Evolutionary conservation across 805 yeast genomes (phyloP).

Genomic region (Sporopachydermia lactativora): DNA sequence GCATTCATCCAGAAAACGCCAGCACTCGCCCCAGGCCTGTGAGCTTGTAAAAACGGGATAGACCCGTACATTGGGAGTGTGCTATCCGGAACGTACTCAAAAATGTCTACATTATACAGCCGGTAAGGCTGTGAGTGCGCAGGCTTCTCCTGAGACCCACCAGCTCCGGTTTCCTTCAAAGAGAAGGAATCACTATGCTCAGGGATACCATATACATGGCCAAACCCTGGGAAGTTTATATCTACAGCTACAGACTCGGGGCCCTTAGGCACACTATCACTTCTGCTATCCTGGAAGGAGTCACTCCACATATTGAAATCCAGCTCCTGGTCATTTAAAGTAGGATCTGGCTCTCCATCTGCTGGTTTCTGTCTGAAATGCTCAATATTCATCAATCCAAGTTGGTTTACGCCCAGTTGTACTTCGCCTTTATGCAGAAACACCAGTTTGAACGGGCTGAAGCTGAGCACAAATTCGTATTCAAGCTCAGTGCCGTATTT

Average conservation of each 20-base stretch:
- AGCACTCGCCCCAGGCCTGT: conserved; percentile 38
- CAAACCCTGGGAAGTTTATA: conserved; percentile 43
- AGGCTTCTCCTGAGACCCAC: conserved; percentile 15
- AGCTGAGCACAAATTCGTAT: conserved; percentile 29
- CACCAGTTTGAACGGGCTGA: conserved; percentile 35
- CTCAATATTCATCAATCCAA: conserved; percentile 65
- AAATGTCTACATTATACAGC: conserved; percentile 84
- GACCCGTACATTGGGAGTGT: conserved; percentile 90
- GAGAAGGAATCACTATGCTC: conserved; percentile 83
- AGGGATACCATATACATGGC: conserved; percentile 83
- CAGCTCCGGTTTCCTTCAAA: conserved; percentile 48
- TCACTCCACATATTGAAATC: conserved; percentile 59
- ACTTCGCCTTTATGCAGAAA: conserved; percentile 30
- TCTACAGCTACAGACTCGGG: conserved; percentile 88
- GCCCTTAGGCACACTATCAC: conserved; percentile 38
- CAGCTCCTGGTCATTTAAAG: conserved; percentile 44
- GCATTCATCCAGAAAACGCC: conserved; percentile 88
- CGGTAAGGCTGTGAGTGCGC: conserved; percentile 59
- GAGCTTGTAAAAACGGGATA: conserved; percentile 76
- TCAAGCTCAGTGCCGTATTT: conserved; percentile 26
- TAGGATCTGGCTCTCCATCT: conserved; percentile 18
- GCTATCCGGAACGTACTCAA: conserved; percentile 78
- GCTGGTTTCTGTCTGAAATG: conserved; percentile 45
- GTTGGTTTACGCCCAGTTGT: conserved; percentile 52
- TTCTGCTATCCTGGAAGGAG: conserved; percentile 46